Percentiles rank a stretch among this genome's conserved stretches.
Evolutionary conservation across 2,329 filamentous ascomycete species (phyloP).

Genomic region (Fusarium pininemorale): DNA sequence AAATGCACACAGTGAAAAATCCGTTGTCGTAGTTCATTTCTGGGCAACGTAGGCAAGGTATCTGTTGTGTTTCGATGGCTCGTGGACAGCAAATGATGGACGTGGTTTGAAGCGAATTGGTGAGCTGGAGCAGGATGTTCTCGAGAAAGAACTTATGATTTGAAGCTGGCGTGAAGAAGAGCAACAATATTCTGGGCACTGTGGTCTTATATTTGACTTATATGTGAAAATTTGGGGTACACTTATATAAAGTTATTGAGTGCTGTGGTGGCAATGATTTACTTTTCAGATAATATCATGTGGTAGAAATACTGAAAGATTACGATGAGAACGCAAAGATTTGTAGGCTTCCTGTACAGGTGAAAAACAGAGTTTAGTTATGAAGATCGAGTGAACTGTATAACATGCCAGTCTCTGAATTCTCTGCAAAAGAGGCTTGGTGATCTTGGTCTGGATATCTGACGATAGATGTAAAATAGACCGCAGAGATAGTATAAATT

Average conservation of each 20-base stretch:
- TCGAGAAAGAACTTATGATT: not conserved
- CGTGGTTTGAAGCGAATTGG: not conserved
- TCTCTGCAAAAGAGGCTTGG: not conserved
- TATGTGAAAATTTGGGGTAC: not conserved
- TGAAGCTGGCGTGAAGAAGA: no score
- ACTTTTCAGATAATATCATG: not conserved
- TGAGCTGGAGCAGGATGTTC: not conserved
- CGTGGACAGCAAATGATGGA: not conserved
- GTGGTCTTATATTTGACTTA: not conserved
- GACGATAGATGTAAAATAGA: not conserved
- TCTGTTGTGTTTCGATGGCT: not conserved
- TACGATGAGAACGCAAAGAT: not conserved
- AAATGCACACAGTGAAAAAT: not conserved
- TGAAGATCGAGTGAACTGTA: not conserved
- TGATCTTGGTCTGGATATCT: not conserved
- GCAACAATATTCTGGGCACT: no score
- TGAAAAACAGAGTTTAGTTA: not conserved
- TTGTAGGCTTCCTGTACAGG: not conserved
- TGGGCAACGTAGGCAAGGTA: not conserved
- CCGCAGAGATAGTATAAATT: not conserved
- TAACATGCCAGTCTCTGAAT: not conserved
- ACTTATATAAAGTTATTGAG: not conserved
- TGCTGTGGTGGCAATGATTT: not conserved
- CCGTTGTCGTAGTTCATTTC: not conserved
- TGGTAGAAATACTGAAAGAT: not conserved